Evolutionary conservation across 768 basidiomycete species (phyloP).

Genomic region (Amanita subjunquillea): DNA sequence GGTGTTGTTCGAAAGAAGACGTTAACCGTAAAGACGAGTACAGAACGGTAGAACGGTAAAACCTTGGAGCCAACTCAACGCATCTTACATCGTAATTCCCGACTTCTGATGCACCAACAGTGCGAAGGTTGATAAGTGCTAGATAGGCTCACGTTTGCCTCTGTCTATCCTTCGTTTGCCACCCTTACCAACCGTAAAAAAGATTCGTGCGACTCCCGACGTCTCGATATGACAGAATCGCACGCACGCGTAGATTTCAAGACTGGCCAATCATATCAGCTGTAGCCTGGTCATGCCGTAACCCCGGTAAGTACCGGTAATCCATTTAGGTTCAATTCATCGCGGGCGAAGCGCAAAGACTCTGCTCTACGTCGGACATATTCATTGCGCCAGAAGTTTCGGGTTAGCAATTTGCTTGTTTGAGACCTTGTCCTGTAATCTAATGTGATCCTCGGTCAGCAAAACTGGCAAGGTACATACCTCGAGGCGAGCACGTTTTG

Average conservation of each 20-base stretch:
- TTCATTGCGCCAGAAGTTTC: not conserved
- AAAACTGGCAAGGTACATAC: slow-evolving; percentile 10
- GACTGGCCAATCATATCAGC: not conserved
- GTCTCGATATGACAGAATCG: not conserved
- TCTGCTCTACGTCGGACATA: not conserved
- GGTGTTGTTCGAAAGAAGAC: not conserved
- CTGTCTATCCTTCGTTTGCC: not conserved
- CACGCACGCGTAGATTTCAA: not conserved
- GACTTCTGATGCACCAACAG: not conserved
- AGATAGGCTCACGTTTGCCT: not conserved
- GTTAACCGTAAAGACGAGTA: not conserved
- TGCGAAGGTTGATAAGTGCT: slow-evolving; percentile 1
- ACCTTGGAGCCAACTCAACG: not conserved
- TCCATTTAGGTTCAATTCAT: not conserved
- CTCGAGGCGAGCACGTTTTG: slow-evolving; percentile 41
- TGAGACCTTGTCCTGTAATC: not conserved
- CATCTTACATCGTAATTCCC: slow-evolving; percentile 2
- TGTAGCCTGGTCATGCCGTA: not conserved
- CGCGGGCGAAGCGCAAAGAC: slow-evolving; percentile 2
- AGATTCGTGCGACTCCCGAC: not conserved
- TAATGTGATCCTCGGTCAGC: slow-evolving; percentile 4
- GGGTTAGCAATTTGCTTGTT: not conserved
- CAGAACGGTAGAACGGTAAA: not conserved
- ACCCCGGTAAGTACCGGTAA: not conserved
- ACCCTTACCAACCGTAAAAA: not conserved